Percentiles rank a stretch among this genome's conserved stretches.
Conservation (phyloP, 2,329 filamentous ascomycete species). For the Aspergillus pseudoglaucus region DNA sequence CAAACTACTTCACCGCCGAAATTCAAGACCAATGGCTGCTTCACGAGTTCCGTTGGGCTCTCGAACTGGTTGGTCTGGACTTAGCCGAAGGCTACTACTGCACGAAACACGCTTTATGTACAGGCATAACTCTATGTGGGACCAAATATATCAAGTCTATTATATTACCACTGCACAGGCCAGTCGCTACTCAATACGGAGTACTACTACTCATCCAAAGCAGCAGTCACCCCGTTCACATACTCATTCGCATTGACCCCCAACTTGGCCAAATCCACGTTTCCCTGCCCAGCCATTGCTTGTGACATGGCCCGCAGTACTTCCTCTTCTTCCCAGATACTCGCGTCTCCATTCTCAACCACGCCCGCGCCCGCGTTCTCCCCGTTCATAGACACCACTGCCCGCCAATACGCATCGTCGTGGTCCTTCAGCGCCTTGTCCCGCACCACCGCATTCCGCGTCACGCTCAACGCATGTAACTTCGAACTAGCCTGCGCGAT, state of each 20-base stretch:
- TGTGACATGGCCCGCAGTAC: slow-evolving; percentile 59
- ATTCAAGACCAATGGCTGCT: background rate
- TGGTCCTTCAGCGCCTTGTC: slow-evolving; percentile 64
- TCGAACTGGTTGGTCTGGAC: background rate
- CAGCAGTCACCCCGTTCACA: slow-evolving; percentile 38
- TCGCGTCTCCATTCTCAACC: slow-evolving; percentile 56
- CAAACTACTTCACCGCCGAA: slow-evolving; percentile 1
- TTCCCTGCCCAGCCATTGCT: slow-evolving; percentile 64
- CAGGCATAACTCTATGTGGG: background rate
- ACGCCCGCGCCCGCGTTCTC: slow-evolving; percentile 30
- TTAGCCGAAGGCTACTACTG: background rate
- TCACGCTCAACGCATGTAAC: slow-evolving; percentile 64
- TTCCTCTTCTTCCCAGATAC: slow-evolving; percentile 65
- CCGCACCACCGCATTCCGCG: slow-evolving; percentile 72
- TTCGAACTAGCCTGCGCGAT: slow-evolving; percentile 59
- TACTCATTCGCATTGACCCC: slow-evolving; percentile 38
- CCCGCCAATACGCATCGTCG: slow-evolving; percentile 66
- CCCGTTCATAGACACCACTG: slow-evolving; percentile 54
- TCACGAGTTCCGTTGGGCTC: background rate
- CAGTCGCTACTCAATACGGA: background rate
- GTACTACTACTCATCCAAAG: slow-evolving; percentile 24
- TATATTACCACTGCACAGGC: background rate
- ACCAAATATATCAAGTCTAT: background rate
- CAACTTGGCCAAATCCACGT: slow-evolving; percentile 36
- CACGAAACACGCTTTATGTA: background rate